Evolutionary conservation across 768 basidiomycete genomes (phyloP), one percentile per base, ranked within the genome.

Genomic region (Leccinum longicurvipes): DNA sequence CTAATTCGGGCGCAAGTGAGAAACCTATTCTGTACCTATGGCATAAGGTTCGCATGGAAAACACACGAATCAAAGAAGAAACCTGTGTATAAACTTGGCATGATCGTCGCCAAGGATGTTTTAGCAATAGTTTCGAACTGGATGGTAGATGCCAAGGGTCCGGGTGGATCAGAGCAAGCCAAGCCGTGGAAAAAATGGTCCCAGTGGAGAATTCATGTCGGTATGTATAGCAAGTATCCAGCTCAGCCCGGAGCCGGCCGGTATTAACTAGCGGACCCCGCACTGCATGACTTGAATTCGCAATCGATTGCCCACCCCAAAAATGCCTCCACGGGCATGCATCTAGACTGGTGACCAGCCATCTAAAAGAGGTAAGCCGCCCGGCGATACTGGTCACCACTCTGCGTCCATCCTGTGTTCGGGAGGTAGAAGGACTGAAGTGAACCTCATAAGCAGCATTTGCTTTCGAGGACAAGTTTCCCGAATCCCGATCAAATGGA

Each of bases 101-200:
- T 36, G 56, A 50, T 49, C 50, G 10, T 6, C 28, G 28, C 51
- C 17, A 29, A 27, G 4, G n/a, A 14, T 27, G 6, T 41, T 32
- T 15, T 6, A 32, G 6, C 31, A 15, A 32, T 48, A 41, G 49
- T 32, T 48, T 50, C 41, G 15, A 19, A 47, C 19, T 5, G 10
- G 41, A 21, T 60, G 53, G 57, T 27, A 36, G 27, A 7, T 41
- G 57, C 61, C 61, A 62, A 51, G 32, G 31, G 14, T n/a, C n/a
- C 14, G 12, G 45, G 36, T 24, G 8, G 34, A 42, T 25, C 27
- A 17, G 15, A 36, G 27, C 12, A 31, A 12, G 49, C 17, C 19
- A 24, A 25, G 5, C 21, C 45, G 27, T 54, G 52, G 21, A 41
- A 44, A 36, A 36, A 27, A n/a, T 25, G 12, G 29, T 8, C 15